A percentile compares a stretch with the other conserved stretches of the same genome.
These are phyloP conservation scores for Sequoiadendron giganteum DNA, from an alignment of 75 land plant species.

Conservation along the genomic window DNA sequence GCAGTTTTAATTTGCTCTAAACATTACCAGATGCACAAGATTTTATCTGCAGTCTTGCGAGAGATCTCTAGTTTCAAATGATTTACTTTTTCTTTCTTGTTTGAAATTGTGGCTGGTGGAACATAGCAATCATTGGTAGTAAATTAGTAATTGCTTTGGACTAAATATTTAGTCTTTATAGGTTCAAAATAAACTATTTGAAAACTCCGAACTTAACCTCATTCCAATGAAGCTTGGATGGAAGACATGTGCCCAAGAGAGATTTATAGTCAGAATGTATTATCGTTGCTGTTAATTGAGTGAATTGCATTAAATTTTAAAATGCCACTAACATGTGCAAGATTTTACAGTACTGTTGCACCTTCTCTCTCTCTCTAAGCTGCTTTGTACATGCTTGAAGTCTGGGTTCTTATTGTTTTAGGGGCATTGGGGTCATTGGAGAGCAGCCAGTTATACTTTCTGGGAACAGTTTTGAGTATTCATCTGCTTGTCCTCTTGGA, in stretches of 20 bases:
- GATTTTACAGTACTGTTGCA: background rate
- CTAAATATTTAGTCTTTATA: background rate
- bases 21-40: background rate
- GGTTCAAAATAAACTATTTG: background rate
- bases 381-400: background rate
- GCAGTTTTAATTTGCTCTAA: background rate
- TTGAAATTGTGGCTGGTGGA: background rate
- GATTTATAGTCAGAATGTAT: background rate
- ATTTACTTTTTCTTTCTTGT: background rate
- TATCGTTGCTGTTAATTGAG: background rate
- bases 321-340: background rate
- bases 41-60: background rate
- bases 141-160: background rate
- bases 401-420: slow-evolving; percentile 17
- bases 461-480: slow-evolving; percentile 71
- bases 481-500: slow-evolving; percentile 79
- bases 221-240: background rate
- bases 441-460: slow-evolving; percentile 90
- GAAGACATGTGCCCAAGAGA: background rate
- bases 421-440: slow-evolving; percentile 83
- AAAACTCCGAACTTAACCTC: background rate
- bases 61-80: background rate
- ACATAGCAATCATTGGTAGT: background rate
- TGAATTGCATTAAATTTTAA: background rate
- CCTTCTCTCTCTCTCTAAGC: background rate